Conservation (phyloP, 2,329 filamentous ascomycete genomes). For the Paradendryphiella salina region DNA sequence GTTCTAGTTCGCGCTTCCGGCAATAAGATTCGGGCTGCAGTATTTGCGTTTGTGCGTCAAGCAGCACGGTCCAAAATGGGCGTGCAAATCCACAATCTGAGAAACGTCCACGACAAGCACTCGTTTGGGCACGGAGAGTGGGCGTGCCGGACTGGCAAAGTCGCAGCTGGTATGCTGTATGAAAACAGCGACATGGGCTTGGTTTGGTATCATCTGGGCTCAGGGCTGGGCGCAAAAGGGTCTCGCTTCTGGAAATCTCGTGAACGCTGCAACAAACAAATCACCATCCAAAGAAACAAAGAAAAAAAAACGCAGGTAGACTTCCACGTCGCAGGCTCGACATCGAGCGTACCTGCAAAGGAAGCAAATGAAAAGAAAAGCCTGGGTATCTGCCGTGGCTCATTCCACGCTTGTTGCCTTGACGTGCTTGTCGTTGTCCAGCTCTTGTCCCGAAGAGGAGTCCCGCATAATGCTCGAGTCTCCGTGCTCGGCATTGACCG, state of each 20-base stretch:
- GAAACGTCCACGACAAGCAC: not conserved
- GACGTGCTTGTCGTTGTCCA: constrained; percentile 8
- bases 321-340: not conserved
- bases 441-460: constrained; percentile 7
- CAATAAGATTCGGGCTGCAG: too few species aligned
- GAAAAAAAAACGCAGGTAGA: not conserved
- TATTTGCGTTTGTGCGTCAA: too few species aligned
- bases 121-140: not conserved
- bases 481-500: constrained; percentile 14
- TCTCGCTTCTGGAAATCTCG: not conserved
- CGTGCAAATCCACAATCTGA: not conserved
- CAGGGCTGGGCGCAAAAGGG: not conserved
- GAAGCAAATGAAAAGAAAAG: not conserved
- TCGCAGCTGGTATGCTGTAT: not conserved
- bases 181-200: not conserved
- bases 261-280: not conserved
- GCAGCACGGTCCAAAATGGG: too few species aligned
- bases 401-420: constrained; percentile 5
- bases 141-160: not conserved
- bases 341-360: not conserved
- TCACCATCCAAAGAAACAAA: not conserved
- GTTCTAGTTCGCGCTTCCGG: not conserved
- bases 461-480: constrained; percentile 2
- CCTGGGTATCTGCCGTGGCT: not conserved
- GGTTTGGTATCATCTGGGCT: not conserved